Evolutionary conservation across 345 rosid species (phyloP), one percentile per base, ranked within the genome.

Genomic region (Heritiera littoralis): DNA sequence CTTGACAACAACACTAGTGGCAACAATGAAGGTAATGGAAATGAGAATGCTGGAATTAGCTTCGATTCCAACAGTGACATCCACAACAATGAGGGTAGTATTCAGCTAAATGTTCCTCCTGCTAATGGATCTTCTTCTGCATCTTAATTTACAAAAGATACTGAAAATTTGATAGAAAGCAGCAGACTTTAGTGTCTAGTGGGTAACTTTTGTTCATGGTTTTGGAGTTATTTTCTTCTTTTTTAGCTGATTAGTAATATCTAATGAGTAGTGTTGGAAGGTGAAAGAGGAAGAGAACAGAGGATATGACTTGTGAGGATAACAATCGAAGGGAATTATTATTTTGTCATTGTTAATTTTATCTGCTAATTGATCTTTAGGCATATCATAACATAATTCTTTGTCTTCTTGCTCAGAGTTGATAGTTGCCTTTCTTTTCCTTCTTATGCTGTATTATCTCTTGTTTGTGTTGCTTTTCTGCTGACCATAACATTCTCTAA

Each of bases 1-100:
- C 70, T 84, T 35, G 78, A 79, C 60, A 74, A 58, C 78, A 58
- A 48, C 75, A 67, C 54, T 46, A 77, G 58, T 80, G 77, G 46
- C 20, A 61, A 51, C 28, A 56, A 23, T 23, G 81, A 41, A 9
- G 63, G 20, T 28, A 76, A 76, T 64, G 68, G 56, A 49, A 48
- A 72, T 48, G 59, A 23, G 49, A 67, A 70, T 60, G 66, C 18
- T 6, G 52, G 49, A 66, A 41, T 17, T 18, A 66, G 49, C 49
- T 68, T 28, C 28, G 74, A 28, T 70, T 48, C 56, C 58, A 49
- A 48, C 52, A 58, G 32, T 51, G 68, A 38, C 41, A 75, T 23
- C 52, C 46, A 32, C 15, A 69, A 63, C 7, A 41, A 52, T 32
- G 81, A 77, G 64, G 80, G 35, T 43, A 75, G 73, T 56, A 75